Evolutionary conservation across 2,329 filamentous ascomycete species (phyloP), one percentile per base, ranked within the genome.

Genomic region (Pseudocercospora crystallina): DNA sequence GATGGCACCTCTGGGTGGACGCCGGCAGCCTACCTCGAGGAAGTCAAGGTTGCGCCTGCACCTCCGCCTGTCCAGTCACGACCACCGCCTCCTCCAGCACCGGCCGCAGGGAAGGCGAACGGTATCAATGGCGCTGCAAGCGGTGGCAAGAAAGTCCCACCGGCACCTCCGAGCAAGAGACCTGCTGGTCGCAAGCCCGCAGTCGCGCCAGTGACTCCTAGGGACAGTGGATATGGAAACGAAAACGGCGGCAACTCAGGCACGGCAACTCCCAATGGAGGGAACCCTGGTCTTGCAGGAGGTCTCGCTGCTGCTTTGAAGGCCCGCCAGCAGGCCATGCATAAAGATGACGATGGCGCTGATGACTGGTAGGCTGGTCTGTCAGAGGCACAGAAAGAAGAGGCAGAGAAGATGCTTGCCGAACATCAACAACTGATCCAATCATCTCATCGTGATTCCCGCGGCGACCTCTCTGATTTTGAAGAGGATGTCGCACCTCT

Each of bases 11-110:
- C 94, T 71, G 94, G 90, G 44, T 99, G 94, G 94, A 84, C 94
- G 2, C 94, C 94, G 0, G 88, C 91, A 14, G 90, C 92, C 14
- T 99, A 99, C 65, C 86, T 99, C 8, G 87, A 97, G 72, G 91
- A 96, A 72, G 81, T 87, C 67, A 80, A 79, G 15, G 62, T 68
- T 41, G 70, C 70, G 17, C 75, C 81, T 10, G 75, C 78, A 7
- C 80, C 84, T 8, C 81, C 83, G 17, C 80, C 84, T 3, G 70
- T 72, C 17, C 67, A 75, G 7, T 66, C 73, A 15, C 60, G 65
- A 30, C 70, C 76, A 10, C 85, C 88, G 11, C 85, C 85, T 8
- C 83, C 87, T 1, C 82, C 86, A 1, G 80, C 84, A 2, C 69
- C 69, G 3, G 70, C 71, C 36, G 52, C 58, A 0, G 20, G 20